These are phyloP conservation scores for Paracoccidioides lutzii DNA, from an alignment of 2,329 filamentous ascomycete genomes.

Conservation along the genomic window DNA sequence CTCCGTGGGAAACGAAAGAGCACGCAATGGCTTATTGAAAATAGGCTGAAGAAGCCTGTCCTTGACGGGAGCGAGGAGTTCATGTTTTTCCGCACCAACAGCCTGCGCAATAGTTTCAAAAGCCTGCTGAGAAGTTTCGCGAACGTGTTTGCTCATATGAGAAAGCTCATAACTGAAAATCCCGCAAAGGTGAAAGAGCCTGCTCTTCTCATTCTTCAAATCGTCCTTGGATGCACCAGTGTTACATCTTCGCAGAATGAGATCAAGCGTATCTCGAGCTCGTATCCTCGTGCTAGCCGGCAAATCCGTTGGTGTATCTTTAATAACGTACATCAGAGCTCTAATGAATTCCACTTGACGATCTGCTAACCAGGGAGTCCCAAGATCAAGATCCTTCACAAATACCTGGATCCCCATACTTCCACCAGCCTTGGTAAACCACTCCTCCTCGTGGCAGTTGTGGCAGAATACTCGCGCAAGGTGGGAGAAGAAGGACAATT, in stretches of 20 bases:
- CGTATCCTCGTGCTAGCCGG: slow-evolving; percentile 76
- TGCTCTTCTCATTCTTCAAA: slow-evolving; percentile 50
- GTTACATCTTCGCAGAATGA: slow-evolving; percentile 65
- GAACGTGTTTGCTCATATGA: slow-evolving; percentile 92
- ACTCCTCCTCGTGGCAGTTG: slow-evolving; percentile 93
- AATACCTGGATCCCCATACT: slow-evolving; percentile 81
- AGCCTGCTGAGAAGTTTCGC: slow-evolving; percentile 69
- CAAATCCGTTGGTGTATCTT: slow-evolving; percentile 90
- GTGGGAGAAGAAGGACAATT: slow-evolving; percentile 72
- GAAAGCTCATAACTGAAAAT: slow-evolving; percentile 78
- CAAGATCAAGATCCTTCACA: slow-evolving; percentile 71
- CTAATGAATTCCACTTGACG: slow-evolving; percentile 80
- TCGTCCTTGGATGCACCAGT: slow-evolving; percentile 72
- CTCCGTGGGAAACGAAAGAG: slow-evolving; percentile 84
- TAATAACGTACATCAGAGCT: slow-evolving; percentile 92
- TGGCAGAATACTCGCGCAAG: slow-evolving; percentile 79
- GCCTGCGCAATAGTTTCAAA: slow-evolving; percentile 71
- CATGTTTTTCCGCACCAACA: slow-evolving; percentile 65
- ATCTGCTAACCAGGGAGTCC: slow-evolving; percentile 66
- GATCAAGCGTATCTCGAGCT: slow-evolving; percentile 70
- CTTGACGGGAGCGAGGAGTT: slow-evolving; percentile 79
- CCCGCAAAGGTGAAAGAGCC: slow-evolving; percentile 64
- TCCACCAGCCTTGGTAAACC: slow-evolving; percentile 94
- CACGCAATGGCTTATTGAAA: slow-evolving; percentile 86
- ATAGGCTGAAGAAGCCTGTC: slow-evolving; percentile 82